Evolutionary conservation across 1,139 yeast species (phyloP), one percentile per base, ranked within the genome.

Genomic region (Kluyveromyces sp.): DNA sequence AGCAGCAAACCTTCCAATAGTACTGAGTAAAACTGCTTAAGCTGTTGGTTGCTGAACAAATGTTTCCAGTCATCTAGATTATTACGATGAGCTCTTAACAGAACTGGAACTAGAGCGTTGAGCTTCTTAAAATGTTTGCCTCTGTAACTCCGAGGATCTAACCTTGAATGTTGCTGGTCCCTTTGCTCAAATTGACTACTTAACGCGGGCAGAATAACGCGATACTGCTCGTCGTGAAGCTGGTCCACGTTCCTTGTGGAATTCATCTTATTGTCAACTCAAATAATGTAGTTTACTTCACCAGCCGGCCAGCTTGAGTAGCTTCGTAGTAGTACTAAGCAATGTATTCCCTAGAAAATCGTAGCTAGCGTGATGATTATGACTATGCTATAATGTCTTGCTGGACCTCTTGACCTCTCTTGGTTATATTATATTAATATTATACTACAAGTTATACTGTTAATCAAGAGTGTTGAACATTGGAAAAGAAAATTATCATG

Each of bases 1-100:
- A 43, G 46, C n/a, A 45, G 35, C 3, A 49, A 44, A 25, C 50
- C 50, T 26, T 38, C 45, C 34, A 53, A 40, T 21, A 52, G 41
- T 10, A 45, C 41, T 3, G 41, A 45, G 42, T 52, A 53, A 15
- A 41, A 34, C 28, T 47, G 42, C 34, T 50, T 37, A 10, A 52
- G 30, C 33, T 43, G 46, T 25, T 38, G 33, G 34, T 50, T 50
- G 27, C 41, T 37, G 10, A 46, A 45, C 42, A 45, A 43, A 26
- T 15, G 21, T 32, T 41, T 31, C 33, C 34, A 30, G 4, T 34
- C 34, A 21, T 32, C 6, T 10, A 10, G 25, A 7, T 27, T 27
- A 7, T 27, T n/a, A 25, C 30, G 15, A 29, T 34, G 39, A 15
- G 35, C 30, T 28, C 25, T 34, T 25, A 34, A 29, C 32, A 41